Evolutionary conservation across 176 grass and related monocot genomes (phyloP), one percentile per base, ranked within the genome.

Genomic region (Cocos nucifera): DNA sequence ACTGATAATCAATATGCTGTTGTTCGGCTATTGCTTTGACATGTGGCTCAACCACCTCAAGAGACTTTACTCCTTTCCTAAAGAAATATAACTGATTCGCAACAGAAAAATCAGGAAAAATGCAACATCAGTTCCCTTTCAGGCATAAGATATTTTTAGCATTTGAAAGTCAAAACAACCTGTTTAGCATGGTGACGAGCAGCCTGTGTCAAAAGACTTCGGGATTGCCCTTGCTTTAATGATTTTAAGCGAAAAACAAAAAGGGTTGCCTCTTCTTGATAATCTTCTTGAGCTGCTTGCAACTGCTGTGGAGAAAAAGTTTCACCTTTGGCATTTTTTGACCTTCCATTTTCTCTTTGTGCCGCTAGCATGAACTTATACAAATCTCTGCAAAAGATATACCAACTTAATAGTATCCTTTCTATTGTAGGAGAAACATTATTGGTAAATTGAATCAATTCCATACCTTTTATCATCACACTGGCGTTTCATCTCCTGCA

Each of bases 191-290:
- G 87, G 76, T 97, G 92, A 30, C 92, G 92, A 66, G 78, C 82
- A 74, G 92, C 92, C 66, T 97, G 92, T 55, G 92, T 97, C 63
- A 97, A 84, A 70, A 97, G 87, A 82, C 92, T 97, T 62, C 92
- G 75, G 56, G 87, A 88, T 58, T 97, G 92, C 57, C 92, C 92
- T 68, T 97, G 92, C 62, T 97, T 97, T 63, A 97, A 67, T 70
- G 92, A 97, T 75, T 97, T 97, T 27, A 97, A 66, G 20, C 92
- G 72, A 65, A 97, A 97, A 17, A 91, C 80, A 79, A 91, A 97
- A 75, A 91, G 83, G 54, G 92, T 85, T 19, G 87, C 83, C 69
- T 85, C 92, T 29, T 96, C 81, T 73, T 82, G 84, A 69, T 88
- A 97, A 80, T 90, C 84, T 27, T 97, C 92, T 59, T 91, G 92